Evolutionary conservation across 169 alveolate species (phyloP).

Genomic region (Eimeria tenella): DNA sequence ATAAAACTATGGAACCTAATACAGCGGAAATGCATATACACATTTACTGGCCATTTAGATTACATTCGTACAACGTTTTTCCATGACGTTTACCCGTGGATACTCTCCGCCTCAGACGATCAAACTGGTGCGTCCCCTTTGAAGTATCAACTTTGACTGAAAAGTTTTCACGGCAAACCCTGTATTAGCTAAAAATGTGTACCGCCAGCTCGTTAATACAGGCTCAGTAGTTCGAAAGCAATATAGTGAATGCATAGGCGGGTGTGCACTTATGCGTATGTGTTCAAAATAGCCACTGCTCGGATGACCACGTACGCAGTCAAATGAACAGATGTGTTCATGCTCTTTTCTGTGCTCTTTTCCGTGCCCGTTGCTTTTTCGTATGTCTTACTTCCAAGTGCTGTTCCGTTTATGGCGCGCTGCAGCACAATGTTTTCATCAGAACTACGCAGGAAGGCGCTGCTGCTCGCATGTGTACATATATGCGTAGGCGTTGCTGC

Average conservation of each 20-base stretch:
- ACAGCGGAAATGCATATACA: conserved; percentile 93
- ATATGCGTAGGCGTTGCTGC: background rate
- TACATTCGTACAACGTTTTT: conserved; percentile 96
- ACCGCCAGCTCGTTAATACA: too few species aligned
- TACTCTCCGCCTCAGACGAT: conserved; percentile 96
- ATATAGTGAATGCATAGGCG: too few species aligned
- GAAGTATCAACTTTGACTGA: too few species aligned
- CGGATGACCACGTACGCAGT: background rate
- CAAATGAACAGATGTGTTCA: background rate
- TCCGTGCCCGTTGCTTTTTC: background rate
- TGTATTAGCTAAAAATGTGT: too few species aligned
- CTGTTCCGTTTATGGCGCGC: background rate
- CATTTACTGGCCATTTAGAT: conserved; percentile 97
- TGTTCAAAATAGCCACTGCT: background rate
- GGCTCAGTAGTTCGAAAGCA: too few species aligned
- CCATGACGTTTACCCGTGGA: conserved; percentile 98
- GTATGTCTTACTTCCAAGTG: too few species aligned
- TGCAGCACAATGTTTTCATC: background rate
- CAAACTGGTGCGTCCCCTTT: conserved; percentile 88
- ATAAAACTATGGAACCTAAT: conserved; percentile 94
- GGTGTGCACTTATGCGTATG: too few species aligned
- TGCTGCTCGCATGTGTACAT: background rate
- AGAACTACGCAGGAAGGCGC: background rate
- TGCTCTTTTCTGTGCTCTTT: background rate
- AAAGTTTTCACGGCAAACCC: too few species aligned